Conservation (phyloP, 768 basidiomycete species). For the Lentinula raphanica region DNA sequence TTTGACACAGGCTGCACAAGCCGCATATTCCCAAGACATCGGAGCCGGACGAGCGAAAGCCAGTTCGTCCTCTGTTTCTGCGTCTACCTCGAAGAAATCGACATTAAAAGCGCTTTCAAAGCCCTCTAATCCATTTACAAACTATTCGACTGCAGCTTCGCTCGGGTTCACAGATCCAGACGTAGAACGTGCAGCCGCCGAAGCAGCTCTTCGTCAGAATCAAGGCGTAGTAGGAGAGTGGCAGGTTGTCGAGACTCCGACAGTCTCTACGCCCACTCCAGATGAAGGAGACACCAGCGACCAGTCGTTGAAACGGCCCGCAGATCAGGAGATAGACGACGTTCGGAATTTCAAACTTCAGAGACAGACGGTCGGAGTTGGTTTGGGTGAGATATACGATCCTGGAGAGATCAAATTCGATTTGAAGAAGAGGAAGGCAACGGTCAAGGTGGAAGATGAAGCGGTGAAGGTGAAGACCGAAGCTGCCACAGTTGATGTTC, state of each 20-base stretch:
- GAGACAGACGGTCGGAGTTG: conserved; percentile 53
- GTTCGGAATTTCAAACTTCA: conserved; percentile 61
- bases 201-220: conserved; percentile 50
- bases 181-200: conserved; percentile 55
- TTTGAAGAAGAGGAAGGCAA: conserved; percentile 48
- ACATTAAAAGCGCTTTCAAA: conserved; percentile 40
- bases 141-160: conserved; percentile 85
- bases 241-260: conserved; percentile 50
- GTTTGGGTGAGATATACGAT: conserved; percentile 79
- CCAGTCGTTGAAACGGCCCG: conserved; percentile 30
- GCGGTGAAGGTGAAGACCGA: conserved; percentile 2
- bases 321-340: conserved; percentile 36
- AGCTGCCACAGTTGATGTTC: conserved; percentile 1
- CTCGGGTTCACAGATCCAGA: conserved; percentile 80
- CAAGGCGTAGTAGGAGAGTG: conserved; percentile 77
- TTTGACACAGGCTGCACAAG: conserved; percentile 60
- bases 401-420: conserved; percentile 66
- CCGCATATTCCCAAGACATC: conserved; percentile 74
- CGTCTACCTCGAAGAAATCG: conserved; percentile 27
- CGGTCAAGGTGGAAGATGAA: neutral
- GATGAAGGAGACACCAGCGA: conserved; percentile 12
- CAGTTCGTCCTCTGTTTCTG: conserved; percentile 9
- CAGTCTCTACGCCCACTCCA: conserved; percentile 4
- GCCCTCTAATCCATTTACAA: conserved; percentile 62
- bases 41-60: conserved; percentile 58